Conservation (phyloP, 805 yeast species). For the Cephaloascus albidus region DNA sequence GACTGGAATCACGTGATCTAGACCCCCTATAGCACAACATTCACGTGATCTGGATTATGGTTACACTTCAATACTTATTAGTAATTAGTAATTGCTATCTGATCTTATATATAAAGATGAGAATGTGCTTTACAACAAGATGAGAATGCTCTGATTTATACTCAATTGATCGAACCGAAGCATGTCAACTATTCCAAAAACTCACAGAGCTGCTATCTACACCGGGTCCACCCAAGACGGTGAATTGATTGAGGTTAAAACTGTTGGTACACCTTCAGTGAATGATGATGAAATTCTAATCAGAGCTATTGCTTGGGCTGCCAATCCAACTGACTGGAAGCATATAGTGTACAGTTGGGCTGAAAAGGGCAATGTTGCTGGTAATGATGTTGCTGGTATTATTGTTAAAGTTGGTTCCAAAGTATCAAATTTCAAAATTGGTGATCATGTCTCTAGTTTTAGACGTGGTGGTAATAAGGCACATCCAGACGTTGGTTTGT, state of each 20-base stretch:
- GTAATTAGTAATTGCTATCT: too few species aligned
- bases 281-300: constrained; percentile 31
- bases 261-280: constrained; percentile 22
- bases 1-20: too few species aligned
- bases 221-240: too few species aligned
- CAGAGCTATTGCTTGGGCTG: constrained; percentile 43
- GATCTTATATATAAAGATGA: too few species aligned
- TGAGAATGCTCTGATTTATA: too few species aligned
- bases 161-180: too few species aligned
- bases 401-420: constrained; percentile 43
- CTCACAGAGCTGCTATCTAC: constrained; percentile 31
- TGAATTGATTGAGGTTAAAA: constrained; percentile 11
- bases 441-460: constrained; percentile 43
- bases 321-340: constrained; percentile 69
- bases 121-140: too few species aligned
- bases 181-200: constrained; percentile 11
- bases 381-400: constrained; percentile 53
- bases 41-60: too few species aligned
- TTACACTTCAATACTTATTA: too few species aligned
- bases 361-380: constrained; percentile 38
- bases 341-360: constrained; percentile 34
- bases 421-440: too few species aligned
- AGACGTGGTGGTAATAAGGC: constrained; percentile 15
- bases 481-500: constrained; percentile 40
- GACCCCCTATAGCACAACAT: too few species aligned